Conservation (phyloP, 352 stramenopile genomes). For the Thalassiosira oceanica region DNA sequence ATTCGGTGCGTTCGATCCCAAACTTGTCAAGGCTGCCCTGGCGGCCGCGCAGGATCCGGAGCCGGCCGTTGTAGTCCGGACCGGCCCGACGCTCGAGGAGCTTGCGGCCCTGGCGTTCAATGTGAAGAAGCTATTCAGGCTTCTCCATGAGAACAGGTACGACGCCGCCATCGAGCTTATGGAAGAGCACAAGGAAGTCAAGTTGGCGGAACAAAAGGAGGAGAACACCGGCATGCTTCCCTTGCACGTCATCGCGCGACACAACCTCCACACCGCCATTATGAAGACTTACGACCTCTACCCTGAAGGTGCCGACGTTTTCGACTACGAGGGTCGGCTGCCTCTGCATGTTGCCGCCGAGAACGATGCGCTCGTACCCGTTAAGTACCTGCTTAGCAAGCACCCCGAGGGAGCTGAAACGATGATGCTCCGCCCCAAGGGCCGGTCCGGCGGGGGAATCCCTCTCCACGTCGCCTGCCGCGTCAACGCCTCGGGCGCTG, state of each 20-base stretch:
- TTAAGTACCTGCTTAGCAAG: slow-evolving; percentile 75
- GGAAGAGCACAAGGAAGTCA: slow-evolving; percentile 53
- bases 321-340: slow-evolving; percentile 72
- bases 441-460: slow-evolving; percentile 71
- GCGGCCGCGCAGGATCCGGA: not conserved
- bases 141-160: slow-evolving; percentile 69
- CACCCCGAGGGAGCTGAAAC: slow-evolving; percentile 77
- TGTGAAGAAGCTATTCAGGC: slow-evolving; percentile 20
- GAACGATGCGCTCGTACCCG: slow-evolving; percentile 72
- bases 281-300: slow-evolving; percentile 77
- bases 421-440: slow-evolving; percentile 74
- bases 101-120: slow-evolving; percentile 16
- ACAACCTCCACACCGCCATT: slow-evolving; percentile 70
- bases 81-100: slow-evolving; percentile 36
- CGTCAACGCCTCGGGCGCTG: slow-evolving; percentile 69
- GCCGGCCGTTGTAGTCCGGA: slow-evolving; percentile 24
- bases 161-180: slow-evolving; percentile 72
- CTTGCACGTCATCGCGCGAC: slow-evolving; percentile 71
- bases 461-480: slow-evolving; percentile 77
- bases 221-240: slow-evolving; percentile 67
- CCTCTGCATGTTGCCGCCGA: slow-evolving; percentile 79
- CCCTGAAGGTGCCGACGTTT: slow-evolving; percentile 68
- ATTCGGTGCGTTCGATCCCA: not conserved
- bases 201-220: slow-evolving; percentile 65
- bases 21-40: too few relatives aligned